Evolutionary conservation across 164 flowering plant species (phyloP).

Genomic region (Vitis vinifera): ASM3070453v1 NC_081813.1:286501-287000

Average conservation of each 20-base stretch:
- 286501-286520: constrained; percentile 75
- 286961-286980: too few relatives aligned
- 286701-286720: constrained; percentile 22
- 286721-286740: constrained; percentile 96
- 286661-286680: background rate
- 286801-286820: background rate
- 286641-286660: background rate
- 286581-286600: constrained; percentile 35
- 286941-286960: too few relatives aligned
- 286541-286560: constrained; percentile 98
- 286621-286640: background rate
- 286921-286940: background rate
- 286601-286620: background rate
- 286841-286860: background rate
- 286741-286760: constrained; percentile 81
- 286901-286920: background rate
- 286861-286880: background rate
- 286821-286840: background rate
- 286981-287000: too few relatives aligned
- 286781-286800: constrained; percentile 98
- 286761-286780: constrained; percentile 94
- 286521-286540: constrained; percentile 72
- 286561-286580: constrained; percentile 99
- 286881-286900: background rate
- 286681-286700: background rate